phyloP scores from a whole-genome alignment of 2,329 filamentous ascomycete species.

The Cytospora chrysosperma region DNA sequence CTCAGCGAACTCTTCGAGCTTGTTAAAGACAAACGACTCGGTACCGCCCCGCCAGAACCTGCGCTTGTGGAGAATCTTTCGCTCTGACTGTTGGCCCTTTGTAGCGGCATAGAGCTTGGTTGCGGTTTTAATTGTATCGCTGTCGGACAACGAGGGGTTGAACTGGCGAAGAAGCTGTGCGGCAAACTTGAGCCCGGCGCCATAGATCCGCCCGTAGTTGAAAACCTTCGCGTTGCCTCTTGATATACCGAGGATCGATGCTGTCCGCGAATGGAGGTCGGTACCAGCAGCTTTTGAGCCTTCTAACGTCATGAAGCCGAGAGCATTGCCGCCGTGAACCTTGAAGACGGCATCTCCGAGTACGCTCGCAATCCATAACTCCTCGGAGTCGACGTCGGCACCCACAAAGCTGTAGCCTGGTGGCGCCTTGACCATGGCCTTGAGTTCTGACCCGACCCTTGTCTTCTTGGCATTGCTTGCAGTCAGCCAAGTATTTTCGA shows the following conservation, averaged over 20 bases:
- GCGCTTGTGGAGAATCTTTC: constrained; percentile 68
- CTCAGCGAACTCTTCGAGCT: constrained; percentile 94
- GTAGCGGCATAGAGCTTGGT: constrained; percentile 82
- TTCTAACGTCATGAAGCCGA: constrained; percentile 98
- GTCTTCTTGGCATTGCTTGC: constrained; percentile 97
- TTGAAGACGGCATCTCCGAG: constrained; percentile 94
- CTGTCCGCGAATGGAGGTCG: constrained; percentile 91
- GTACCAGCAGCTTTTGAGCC: constrained; percentile 92
- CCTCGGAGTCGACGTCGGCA: constrained; percentile 94
- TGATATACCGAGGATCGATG: constrained; percentile 87
- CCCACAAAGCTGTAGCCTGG: constrained; percentile 91
- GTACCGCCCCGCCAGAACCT: constrained; percentile 95
- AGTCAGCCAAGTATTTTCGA: constrained; percentile 98
- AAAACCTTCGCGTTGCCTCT: constrained; percentile 96
- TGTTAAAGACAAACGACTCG: constrained; percentile 98
- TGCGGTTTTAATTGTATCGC: constrained; percentile 73
- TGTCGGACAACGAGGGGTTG: constrained; percentile 79
- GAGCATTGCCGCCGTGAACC: constrained; percentile 91
- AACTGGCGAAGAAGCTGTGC: constrained; percentile 88
- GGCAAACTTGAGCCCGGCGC: constrained; percentile 93
- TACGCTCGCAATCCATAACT: constrained; percentile 96
- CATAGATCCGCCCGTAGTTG: constrained; percentile 98
- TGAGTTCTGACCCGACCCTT: constrained; percentile 92
- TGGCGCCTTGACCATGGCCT: constrained; percentile 93
- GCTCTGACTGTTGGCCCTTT: constrained; percentile 82